Base-by-base conservation (phyloP, 2,329 filamentous ascomycete species). In the Fusarium cicatricum region DNA sequence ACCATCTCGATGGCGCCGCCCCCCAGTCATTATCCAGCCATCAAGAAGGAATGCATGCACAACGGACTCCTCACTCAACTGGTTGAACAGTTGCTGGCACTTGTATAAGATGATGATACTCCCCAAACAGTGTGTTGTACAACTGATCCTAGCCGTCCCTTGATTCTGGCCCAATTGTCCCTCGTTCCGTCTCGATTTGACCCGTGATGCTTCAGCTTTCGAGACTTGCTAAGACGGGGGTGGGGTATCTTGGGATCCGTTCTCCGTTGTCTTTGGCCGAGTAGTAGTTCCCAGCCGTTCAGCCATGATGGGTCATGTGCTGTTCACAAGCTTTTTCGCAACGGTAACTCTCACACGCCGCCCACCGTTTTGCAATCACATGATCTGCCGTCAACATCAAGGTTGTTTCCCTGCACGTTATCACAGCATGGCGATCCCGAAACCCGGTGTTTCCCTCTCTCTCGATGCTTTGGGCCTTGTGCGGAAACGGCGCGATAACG, bases 131-230 rank as follows among this genome's bases (percentile, higher is more conserved):
- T 26, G 23, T 26, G 23, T 10, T 38, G 42, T 62, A 57, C 58
- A 55, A 47, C 31, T 50, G 31, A 48, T 48, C 40, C 49, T 29
- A 52, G 42, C 36, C 29, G 46, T 33, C 21, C 41, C 51, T 39
- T 51, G 31, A 41, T 42, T 28, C 36, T 10, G 28, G 26, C 48
- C 55, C 49, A 60, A 47, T 32, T 52, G 21, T 47, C 11, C 32
- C 42, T 33, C 21, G 17, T 38, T 34, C 39, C 16, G 48, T 58
- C 46, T 60, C 62, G 65, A 52, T 65, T 53, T 40, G 58, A 55
- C 62, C 34, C 60, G 58, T 67, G 65, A 66, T 68, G 52, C 40
- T 55, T 51, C 45, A 55, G 46, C 29, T 31, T 49, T 38, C 41
- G 42, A 51, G 33, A 47, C 39, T 21, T 46, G 38, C 23, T 46